Base-by-base conservation (phyloP, 345 rosid genomes). In the Euphorbia tirucalli region DNA sequence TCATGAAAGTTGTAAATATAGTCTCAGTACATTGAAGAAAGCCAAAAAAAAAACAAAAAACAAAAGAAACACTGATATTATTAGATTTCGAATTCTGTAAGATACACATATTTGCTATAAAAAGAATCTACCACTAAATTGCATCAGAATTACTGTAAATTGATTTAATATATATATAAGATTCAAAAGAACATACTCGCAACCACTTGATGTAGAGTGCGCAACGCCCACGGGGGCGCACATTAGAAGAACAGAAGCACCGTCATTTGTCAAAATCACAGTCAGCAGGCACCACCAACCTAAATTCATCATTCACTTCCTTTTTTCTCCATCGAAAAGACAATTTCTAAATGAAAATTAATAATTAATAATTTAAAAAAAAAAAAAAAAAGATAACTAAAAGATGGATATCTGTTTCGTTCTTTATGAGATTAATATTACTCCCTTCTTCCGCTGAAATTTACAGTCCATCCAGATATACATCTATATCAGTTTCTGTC, bases 361-460 rank as follows among this genome's bases (percentile, higher is more conserved):
- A 13, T 11, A 4, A 9, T 6, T 6, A 31, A 61, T 0, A 25
- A 25, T n/a, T n/a, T n/a, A 4, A 16, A 15, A 6, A 25, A 24
- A 24, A 25, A 44, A 4, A 0, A 25, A 41, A 4, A 24, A 3
- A 64, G 10, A 41, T n/a, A 24, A 15, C 44, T 4, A 9, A 37
- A n/a, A 46, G 39, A 48, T 48, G 31, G 13, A 24, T 49, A 63
- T 65, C 57, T 25, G 69, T 66, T 27, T 46, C 24, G 25, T 48
- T 13, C 52, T 46, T 46, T 46, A 46, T 46, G 52, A 7, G 25
- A 6, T 31, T 0, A 25, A 46, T 31, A 30, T 3, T 14, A 46
- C 27, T 24, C 22, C 24, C 10, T n/a, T 66, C 70, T 66, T 49
- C 70, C 70, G 56, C 31, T 66, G 3, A 30, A 49, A 61, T 65